Evolutionary conservation across 78 protist genomes (phyloP), one percentile per base, ranked within the genome.

Genomic region (Isochrysis galbana): DNA sequence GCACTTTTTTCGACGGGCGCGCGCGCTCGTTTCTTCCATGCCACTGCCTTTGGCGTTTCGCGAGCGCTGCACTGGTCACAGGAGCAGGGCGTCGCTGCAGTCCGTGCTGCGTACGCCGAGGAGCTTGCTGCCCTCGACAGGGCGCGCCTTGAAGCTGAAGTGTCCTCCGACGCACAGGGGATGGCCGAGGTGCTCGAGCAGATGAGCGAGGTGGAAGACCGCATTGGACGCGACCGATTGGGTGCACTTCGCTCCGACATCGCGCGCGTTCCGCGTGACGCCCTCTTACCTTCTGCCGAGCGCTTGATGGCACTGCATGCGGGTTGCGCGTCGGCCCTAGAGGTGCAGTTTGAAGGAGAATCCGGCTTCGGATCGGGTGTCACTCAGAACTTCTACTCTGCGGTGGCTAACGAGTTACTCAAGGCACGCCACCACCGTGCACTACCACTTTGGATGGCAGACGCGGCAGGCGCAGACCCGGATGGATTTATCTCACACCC

Each of bases 331-430:
- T 21, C 1, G 29, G 44, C n/a, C 48, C 86, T 77, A 44, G 86
- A 77, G 86, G 34, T 77, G 29, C 86, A 77, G 86, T 77, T 77
- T 22, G 86, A 77, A 46, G 86, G 47, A 23, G 86, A 77, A 46
- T 17, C 32, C 34, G 86, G 86, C 86, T 77, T 77, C n/a, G 86
- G 86, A 23, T 41, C 47, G 29, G 86, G 86, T n/a, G 86, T 77
- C 36, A 77, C 86, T 44, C 86, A 77, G 47, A 77, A 77, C 86
- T 77, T 77, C 47, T 77, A 77, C 86, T 77, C 86, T 11, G 32
- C 47, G 32, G 47, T 41, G 23, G 86, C 86, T 17, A 41, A 23
- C 86, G 86, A 77, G 86, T 46, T 77, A 34, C 47, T 41, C 86
- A 22, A 39, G 46, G 47, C n/a, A 11, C 19, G 5, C 38, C 39